phyloP scores from a whole-genome alignment of 768 basidiomycete species.

The Neoboletus brunneissimus region DNA sequence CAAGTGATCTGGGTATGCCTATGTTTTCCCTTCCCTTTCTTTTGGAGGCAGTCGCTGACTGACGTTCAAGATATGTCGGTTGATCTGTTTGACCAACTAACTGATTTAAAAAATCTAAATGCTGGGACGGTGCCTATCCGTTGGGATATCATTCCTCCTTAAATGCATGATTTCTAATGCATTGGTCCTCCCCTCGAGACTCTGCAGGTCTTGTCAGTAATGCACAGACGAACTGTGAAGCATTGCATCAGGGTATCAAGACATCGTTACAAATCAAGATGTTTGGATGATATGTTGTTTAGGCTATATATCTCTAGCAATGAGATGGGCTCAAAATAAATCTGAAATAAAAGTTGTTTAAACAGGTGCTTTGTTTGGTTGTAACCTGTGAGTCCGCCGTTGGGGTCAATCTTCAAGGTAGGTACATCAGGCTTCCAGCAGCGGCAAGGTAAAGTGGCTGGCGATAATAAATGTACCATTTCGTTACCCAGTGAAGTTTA shows the following conservation, averaged over 20 bases:
- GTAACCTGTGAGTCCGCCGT: not conserved
- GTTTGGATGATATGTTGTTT: conserved; percentile 23
- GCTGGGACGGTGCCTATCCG: too few relatives aligned
- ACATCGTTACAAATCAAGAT: conserved; percentile 10
- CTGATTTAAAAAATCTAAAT: too few relatives aligned
- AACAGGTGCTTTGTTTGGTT: too few relatives aligned
- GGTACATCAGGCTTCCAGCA: not conserved
- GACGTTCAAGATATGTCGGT: conserved; percentile 53
- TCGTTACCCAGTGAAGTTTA: not conserved
- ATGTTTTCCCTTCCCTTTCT: not conserved
- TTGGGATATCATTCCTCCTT: too few relatives aligned
- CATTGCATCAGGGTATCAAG: conserved; percentile 19
- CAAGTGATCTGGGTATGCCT: conserved; percentile 51
- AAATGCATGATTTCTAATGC: conserved; percentile 5
- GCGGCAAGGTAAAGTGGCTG: too few relatives aligned
- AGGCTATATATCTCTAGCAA: conserved; percentile 2
- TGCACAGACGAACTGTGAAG: conserved; percentile 9
- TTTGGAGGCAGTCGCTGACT: not conserved
- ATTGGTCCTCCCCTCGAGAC: not conserved
- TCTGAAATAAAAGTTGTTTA: too few relatives aligned
- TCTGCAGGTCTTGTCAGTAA: conserved; percentile 3
- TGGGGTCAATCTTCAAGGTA: not conserved
- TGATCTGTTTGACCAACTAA: too few relatives aligned
- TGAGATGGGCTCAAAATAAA: conserved; percentile 11
- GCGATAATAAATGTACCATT: too few relatives aligned